phyloP scores from a whole-genome alignment of 495 filamentous ascomycete genomes.

The Parathielavia hyrcaniae region DNA sequence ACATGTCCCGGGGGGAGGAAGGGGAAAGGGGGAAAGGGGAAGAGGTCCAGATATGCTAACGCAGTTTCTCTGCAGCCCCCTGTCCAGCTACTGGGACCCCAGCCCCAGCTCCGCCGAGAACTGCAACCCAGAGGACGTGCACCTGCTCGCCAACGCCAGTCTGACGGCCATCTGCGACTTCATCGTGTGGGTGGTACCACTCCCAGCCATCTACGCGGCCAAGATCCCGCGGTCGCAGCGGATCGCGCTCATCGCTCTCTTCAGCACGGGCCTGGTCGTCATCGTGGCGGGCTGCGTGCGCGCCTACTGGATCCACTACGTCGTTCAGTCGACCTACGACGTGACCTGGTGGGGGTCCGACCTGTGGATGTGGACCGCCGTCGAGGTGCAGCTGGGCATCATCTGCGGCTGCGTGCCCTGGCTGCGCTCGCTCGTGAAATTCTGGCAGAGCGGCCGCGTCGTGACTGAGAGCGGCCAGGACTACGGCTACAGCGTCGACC shows the following conservation, averaged over 20 bases:
- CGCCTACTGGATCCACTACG: conserved; percentile 27
- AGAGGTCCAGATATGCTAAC: neutral
- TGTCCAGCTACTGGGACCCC: conserved; percentile 35
- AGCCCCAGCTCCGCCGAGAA: neutral
- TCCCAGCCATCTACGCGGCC: conserved; percentile 32
- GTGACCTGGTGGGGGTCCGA: conserved; percentile 38
- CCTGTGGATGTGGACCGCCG: conserved; percentile 38
- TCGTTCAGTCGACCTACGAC: conserved; percentile 30
- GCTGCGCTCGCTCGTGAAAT: conserved; percentile 32
- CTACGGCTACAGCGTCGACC: neutral
- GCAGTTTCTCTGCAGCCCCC: conserved; percentile 22
- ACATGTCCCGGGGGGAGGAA: too few species aligned
- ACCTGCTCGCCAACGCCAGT: conserved; percentile 22
- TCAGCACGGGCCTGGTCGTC: conserved; percentile 26
- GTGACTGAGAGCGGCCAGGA: neutral
- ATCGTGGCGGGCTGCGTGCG: conserved; percentile 22
- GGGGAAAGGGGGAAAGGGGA: too few species aligned
- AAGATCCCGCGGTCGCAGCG: conserved; percentile 25
- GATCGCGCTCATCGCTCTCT: conserved; percentile 24
- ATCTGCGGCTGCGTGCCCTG: conserved; percentile 39
- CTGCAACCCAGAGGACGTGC: conserved; percentile 28
- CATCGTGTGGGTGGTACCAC: conserved; percentile 39
- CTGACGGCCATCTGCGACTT: conserved; percentile 38
- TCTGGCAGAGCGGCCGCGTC: conserved; percentile 1
- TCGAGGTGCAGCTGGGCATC: conserved; percentile 40